Base-by-base conservation (phyloP, 345 rosid species). In the Hibiscus mutabilis region DNA sequence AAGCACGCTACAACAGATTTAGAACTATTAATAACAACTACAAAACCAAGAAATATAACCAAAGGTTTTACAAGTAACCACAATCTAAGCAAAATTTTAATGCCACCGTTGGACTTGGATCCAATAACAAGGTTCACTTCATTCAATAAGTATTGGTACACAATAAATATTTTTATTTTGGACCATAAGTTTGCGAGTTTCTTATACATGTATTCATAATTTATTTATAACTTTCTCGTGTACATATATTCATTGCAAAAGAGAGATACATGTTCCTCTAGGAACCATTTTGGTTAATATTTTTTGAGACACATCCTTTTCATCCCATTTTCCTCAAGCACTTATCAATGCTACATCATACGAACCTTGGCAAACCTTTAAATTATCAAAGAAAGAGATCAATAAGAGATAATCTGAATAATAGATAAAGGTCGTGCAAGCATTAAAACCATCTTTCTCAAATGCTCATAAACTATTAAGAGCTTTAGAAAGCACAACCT, bases 241-340 rank as follows among this genome's bases (percentile, higher is more conserved):
- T 33, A 64, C 0, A 2, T 29, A 69, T 2, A 27, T 53, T 24
- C 2, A 14, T 46, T 62, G 78, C 66, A 66, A 69, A 71, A 73
- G n/a, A 60, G 12, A 74, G n/a, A 68, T 60, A 88, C 92, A 86
- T 95, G 99, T 76, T 85, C 84, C 82, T 84, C 92, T 2, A 91
- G 87, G 73, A 95, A 95, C 65, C 67, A 85, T 72, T 79, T 79
- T 8, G 99, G 99, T 75, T 92, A 93, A 78, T 95, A 80, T 95
- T 95, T 78, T 91, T 92, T 51, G 97, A 90, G 33, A n/a, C n/a
- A n/a, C 82, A 77, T 88, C 81, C 70, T 84, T 67, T 33, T 86
- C 92, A 80, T 95, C 97, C 99, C 99, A 92, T 22, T 82, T 85
- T 84, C 92, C 99, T 97, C 99, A 95, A 37, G 97, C 96, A 81